Base-by-base conservation (phyloP, 768 basidiomycete genomes). In the Auriscalpium orientale region DNA sequence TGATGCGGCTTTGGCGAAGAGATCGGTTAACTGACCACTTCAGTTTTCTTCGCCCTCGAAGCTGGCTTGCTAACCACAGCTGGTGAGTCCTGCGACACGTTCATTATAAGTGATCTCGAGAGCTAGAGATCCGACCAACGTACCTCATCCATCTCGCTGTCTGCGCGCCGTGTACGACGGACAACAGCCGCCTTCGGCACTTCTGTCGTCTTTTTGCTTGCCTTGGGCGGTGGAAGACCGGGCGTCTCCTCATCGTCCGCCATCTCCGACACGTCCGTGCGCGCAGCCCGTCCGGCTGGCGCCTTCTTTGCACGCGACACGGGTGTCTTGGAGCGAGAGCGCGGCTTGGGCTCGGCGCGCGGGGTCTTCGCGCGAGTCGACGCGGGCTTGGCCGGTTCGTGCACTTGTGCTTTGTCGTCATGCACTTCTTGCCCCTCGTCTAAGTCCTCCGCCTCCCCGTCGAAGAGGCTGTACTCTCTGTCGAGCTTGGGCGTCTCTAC, bases 391-490 rank as follows among this genome's bases (percentile, higher is more conserved):
- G 21, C 46, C n/a, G 3, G 28, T 36, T 11, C 35, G 20, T 35
- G 28, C 38, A 20, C 37, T 21, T 37, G 18, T 5, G 51, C 44
- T 48, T 56, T 51, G 16, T 58, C 59, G 4, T 49, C 46, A 13
- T 58, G 61, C 54, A 67, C 66, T 34, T 55, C 69, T 16, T 56
- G 63, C 9, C 68, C 66, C 18, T 71, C 71, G 7, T 53, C 50
- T 45, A 72, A 58, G 67, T 71, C 67, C 58, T 69, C 66, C 2
- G 56, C 66, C 2, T 70, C 60, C 22, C 62, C 69, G 51, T 71
- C 66, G 46, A 67, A 64, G 40, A 55, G 49, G 21, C 61, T 57
- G 9, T 49, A 53, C n/a, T 43, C 53, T 12, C 59, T 58, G 18
- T 59, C 66, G 10, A 47, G 60, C 11, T 62, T 44, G 55, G 67